phyloP scores from a whole-genome alignment of 192 early-diverging fungal genomes.

The Paraglomus occultum region DNA sequence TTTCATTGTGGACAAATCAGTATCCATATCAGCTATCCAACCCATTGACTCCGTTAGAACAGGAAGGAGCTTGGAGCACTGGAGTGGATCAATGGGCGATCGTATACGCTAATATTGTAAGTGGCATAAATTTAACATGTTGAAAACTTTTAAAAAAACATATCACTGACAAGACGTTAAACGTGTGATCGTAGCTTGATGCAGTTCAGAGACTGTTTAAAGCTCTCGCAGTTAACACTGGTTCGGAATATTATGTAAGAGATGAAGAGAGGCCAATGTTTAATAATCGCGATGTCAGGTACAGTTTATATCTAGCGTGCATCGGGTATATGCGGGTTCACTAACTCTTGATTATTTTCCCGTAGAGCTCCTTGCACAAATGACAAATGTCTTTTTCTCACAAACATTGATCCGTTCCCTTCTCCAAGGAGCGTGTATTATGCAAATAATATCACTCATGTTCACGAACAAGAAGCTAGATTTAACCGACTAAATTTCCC shows the following conservation, averaged over 20 bases:
- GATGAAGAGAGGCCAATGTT: slow-evolving; percentile 43
- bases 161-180: not conserved
- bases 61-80: slow-evolving; percentile 43
- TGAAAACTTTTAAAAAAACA: slow-evolving; percentile 4
- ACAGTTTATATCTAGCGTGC: not conserved
- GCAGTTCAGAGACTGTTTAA: slow-evolving; percentile 46
- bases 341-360: not conserved
- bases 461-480: slow-evolving; percentile 41
- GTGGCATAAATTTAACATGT: not conserved
- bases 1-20: slow-evolving; percentile 61
- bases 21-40: slow-evolving; percentile 56
- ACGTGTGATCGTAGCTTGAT: slow-evolving; percentile 43
- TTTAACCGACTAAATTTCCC: slow-evolving; percentile 46
- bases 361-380: slow-evolving; percentile 50
- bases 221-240: slow-evolving; percentile 40
- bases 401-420: slow-evolving; percentile 52
- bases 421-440: slow-evolving; percentile 43
- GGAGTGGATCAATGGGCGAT: slow-evolving; percentile 48
- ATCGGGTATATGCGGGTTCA: too few relatives aligned
- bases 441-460: slow-evolving; percentile 35
- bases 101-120: slow-evolving; percentile 48
- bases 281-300: slow-evolving; percentile 45
- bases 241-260: slow-evolving; percentile 48
- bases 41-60: slow-evolving; percentile 42
- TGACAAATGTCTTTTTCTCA: slow-evolving; percentile 53